Evolutionary conservation across 768 basidiomycete species (phyloP).

Genomic region (Calocera viscosa): DNA sequence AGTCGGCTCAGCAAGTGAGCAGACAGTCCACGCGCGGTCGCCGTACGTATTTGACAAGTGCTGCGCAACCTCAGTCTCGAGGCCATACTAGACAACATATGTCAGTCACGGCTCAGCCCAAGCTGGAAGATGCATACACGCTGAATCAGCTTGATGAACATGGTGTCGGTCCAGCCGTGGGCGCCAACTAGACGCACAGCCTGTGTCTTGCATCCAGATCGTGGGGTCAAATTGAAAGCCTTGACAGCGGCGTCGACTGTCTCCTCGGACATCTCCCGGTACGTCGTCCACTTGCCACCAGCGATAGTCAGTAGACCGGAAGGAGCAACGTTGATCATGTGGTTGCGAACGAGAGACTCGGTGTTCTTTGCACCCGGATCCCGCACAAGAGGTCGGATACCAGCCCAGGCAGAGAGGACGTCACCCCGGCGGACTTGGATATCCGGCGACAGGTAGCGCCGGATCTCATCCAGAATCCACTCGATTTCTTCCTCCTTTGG

Average conservation of each 20-base stretch:
- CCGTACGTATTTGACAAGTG: slow-evolving; percentile 92
- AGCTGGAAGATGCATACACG: slow-evolving; percentile 38
- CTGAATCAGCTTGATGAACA: slow-evolving; percentile 95
- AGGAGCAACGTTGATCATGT: slow-evolving; percentile 73
- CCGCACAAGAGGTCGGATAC: slow-evolving; percentile 77
- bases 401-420: slow-evolving; percentile 90
- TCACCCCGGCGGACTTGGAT: slow-evolving; percentile 90
- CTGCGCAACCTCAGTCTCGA: slow-evolving; percentile 83
- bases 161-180: slow-evolving; percentile 87
- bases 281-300: slow-evolving; percentile 99
- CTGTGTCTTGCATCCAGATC: slow-evolving; percentile 62
- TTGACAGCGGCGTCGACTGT: slow-evolving; percentile 79
- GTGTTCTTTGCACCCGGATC: slow-evolving; percentile 65
- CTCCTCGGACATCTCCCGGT: slow-evolving; percentile 90
- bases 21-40: slow-evolving; percentile 92
- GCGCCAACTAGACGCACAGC: slow-evolving; percentile 75
- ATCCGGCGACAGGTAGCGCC: slow-evolving; percentile 77
- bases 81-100: slow-evolving; percentile 50
- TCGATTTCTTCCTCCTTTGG: slow-evolving; percentile 89
- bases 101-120: not conserved
- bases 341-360: slow-evolving; percentile 81
- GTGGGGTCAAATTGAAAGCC: slow-evolving; percentile 52
- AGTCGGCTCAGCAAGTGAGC: slow-evolving; percentile 63
- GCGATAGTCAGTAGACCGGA: slow-evolving; percentile 85
- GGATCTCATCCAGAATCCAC: slow-evolving; percentile 91